Percentiles rank a stretch among this genome's conserved stretches.
These are phyloP conservation scores for Oryza nivara DNA, from an alignment of 176 grass and related monocot genomes.

Conservation along the genomic window DNA sequence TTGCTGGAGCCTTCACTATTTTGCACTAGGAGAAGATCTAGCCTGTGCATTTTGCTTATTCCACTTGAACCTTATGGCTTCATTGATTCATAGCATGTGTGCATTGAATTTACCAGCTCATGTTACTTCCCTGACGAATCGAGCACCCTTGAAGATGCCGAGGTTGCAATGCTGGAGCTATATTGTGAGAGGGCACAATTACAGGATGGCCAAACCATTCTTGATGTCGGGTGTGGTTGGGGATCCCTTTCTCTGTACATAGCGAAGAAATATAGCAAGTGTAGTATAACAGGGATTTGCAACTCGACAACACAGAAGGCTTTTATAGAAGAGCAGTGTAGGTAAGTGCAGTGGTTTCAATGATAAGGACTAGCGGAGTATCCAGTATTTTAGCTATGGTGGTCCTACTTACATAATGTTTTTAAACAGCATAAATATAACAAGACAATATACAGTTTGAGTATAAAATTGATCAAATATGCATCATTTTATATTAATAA, in stretches of 20 bases:
- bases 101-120: slow-evolving; percentile 43
- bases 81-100: not conserved
- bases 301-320: slow-evolving; percentile 88
- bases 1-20: not conserved
- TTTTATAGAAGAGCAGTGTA: slow-evolving; percentile 83
- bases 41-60: not conserved
- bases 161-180: slow-evolving; percentile 84
- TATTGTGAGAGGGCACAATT: slow-evolving; percentile 84
- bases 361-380: not conserved
- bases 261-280: slow-evolving; percentile 80
- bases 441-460: no score
- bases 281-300: slow-evolving; percentile 88
- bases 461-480: no score
- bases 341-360: slow-evolving; percentile 44
- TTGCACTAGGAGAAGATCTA: not conserved
- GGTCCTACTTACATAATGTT: no score
- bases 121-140: slow-evolving; percentile 84
- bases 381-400: no score
- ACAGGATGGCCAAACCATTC: slow-evolving; percentile 76
- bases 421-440: no score
- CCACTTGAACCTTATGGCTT: not conserved
- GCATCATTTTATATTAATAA: no score
- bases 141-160: slow-evolving; percentile 80
- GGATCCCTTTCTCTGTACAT: slow-evolving; percentile 81
- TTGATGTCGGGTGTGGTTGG: slow-evolving; percentile 95